phyloP scores from a whole-genome alignment of 2,329 filamentous ascomycete species.

The Rhinocladiella similis region DNA sequence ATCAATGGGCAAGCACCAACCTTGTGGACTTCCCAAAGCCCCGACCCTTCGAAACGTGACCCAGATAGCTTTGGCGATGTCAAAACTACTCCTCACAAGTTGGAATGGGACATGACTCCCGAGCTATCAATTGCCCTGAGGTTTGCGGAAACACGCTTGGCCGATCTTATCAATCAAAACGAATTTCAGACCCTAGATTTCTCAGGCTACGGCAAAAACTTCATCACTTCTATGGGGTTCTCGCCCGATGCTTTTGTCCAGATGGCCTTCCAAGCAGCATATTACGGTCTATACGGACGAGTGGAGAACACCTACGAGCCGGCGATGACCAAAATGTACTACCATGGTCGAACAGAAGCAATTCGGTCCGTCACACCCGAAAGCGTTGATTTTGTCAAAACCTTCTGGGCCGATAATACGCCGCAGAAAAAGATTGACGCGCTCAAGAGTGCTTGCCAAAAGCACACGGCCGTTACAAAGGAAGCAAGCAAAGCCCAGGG shows the following conservation, averaged over 20 bases:
- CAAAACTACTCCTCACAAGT: conserved; percentile 88
- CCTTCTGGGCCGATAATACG: conserved; percentile 91
- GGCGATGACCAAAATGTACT: conserved; percentile 93
- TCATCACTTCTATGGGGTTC: conserved; percentile 95
- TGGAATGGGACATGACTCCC: conserved; percentile 96
- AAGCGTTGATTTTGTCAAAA: conserved; percentile 77
- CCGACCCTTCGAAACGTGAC: conserved; percentile 89
- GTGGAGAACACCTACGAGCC: conserved; percentile 96
- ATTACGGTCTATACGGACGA: conserved; percentile 92
- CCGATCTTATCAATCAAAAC: conserved; percentile 93
- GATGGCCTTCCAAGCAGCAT: conserved; percentile 98
- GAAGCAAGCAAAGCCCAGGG: conserved; percentile 88
- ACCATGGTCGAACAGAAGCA: conserved; percentile 93
- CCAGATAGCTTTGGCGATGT: conserved; percentile 91
- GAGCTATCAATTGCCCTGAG: conserved; percentile 88
- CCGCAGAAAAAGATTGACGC: conserved; percentile 81
- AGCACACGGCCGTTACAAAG: conserved; percentile 75
- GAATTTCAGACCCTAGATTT: conserved; percentile 95
- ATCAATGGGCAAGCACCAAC: conserved; percentile 94
- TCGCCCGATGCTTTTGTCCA: conserved; percentile 97
- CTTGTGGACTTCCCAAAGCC: conserved; percentile 86
- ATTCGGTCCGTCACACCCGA: conserved; percentile 81
- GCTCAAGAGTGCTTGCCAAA: conserved; percentile 77
- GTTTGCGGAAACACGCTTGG: conserved; percentile 91
- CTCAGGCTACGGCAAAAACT: conserved; percentile 87